A percentile compares a stretch with the other conserved stretches of the same genome.
phyloP scores from a whole-genome alignment of 768 basidiomycete species.

The Tricholoma terreum region DNA sequence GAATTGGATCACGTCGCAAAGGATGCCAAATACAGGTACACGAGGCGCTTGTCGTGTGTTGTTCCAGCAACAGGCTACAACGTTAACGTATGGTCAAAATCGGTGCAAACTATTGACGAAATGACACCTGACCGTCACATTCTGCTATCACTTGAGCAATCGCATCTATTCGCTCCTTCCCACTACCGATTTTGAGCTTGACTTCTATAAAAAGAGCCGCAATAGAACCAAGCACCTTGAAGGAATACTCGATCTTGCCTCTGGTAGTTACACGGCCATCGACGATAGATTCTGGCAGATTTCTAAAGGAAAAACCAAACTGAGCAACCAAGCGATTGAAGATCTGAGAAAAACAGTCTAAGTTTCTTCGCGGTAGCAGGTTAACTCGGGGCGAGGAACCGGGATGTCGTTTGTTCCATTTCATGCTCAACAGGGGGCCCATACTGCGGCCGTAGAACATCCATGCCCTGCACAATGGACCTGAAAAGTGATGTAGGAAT shows the following conservation, averaged over 20 bases:
- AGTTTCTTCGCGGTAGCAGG: not conserved
- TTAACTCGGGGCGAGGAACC: conserved; percentile 12
- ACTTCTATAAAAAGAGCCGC: not conserved
- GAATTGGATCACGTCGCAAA: not conserved
- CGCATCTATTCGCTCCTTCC: not conserved
- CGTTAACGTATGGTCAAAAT: not conserved
- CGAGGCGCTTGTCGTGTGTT: not conserved
- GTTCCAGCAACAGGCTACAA: not conserved
- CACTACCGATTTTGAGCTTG: not conserved
- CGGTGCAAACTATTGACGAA: too few relatives aligned
- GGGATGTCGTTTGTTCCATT: conserved; percentile 17
- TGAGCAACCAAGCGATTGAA: not conserved
- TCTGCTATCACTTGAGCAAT: not conserved
- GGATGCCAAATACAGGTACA: not conserved
- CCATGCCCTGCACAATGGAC: conserved; percentile 17
- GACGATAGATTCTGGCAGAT: not conserved
- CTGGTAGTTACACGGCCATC: not conserved
- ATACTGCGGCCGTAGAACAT: conserved; percentile 18
- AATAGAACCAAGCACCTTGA: not conserved
- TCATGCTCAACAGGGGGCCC: conserved; percentile 12
- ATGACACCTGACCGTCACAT: not conserved
- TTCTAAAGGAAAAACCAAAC: not conserved
- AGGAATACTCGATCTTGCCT: not conserved
- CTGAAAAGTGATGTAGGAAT: conserved; percentile 18
- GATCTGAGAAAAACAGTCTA: not conserved